phyloP scores from a whole-genome alignment of 148 eudicot genomes.

The Oxyria digyna region DNA sequence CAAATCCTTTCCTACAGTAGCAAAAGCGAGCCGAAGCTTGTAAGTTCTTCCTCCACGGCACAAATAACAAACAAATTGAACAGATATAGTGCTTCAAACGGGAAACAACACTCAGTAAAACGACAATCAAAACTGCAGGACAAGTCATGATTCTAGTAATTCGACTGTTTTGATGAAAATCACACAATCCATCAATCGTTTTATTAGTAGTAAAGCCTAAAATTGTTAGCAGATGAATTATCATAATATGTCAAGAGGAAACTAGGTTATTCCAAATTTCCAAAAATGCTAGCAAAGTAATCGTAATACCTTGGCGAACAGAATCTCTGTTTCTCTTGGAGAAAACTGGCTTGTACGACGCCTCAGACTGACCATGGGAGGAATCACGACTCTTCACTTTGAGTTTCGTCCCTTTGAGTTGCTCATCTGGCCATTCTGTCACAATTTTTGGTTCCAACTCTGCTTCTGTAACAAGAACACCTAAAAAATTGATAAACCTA shows the following conservation, averaged over 20 bases:
- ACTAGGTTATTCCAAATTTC: background rate
- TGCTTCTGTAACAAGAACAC: background rate
- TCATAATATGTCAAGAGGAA: background rate
- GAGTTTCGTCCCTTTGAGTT: background rate
- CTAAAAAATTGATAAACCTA: background rate
- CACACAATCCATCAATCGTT: too few species aligned
- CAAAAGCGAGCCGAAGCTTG: background rate
- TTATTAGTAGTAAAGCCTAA: too few species aligned
- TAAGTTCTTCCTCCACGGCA: background rate
- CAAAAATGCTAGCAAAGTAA: background rate
- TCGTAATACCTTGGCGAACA: background rate
- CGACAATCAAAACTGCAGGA: background rate
- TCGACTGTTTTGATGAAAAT: too few species aligned
- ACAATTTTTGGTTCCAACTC: background rate
- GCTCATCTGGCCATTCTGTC: slow-evolving; percentile 2
- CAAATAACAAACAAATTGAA: background rate
- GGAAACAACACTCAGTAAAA: background rate
- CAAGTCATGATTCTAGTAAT: too few species aligned
- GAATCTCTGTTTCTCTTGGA: background rate
- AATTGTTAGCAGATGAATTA: background rate
- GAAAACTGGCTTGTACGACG: background rate
- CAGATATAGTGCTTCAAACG: background rate
- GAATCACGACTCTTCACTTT: background rate
- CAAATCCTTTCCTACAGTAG: background rate
- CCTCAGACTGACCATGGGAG: background rate